Base-by-base conservation (phyloP, 257 asterid genomes). In the Linderniella brevidens region DNA sequence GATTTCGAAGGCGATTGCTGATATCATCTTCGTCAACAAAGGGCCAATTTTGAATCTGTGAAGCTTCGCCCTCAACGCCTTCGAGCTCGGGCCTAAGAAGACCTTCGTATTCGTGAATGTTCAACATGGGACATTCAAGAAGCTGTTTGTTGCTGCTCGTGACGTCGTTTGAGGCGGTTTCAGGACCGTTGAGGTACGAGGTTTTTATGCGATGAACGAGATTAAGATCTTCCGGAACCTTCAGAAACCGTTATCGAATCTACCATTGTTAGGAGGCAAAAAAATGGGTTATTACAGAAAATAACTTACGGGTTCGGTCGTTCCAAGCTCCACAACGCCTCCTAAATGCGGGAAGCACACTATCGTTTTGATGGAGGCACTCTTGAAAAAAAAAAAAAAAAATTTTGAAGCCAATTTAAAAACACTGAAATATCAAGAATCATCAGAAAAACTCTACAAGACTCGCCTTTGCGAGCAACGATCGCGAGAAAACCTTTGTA, bases 401-500 rank as follows among this genome's bases (percentile, higher is more conserved):
- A 16, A 19, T n/a, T n/a, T n/a, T n/a, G n/a, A n/a, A n/a, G n/a
- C n/a, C n/a, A n/a, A n/a, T n/a, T 1, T 1, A 5, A 6, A 17
- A 29, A 11, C 13, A 11, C 8, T 14, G 18, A 46, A 17, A 46
- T 1, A 9, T 11, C 32, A 16, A 5, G 4, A 35, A 11, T 17
- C 51, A n/a, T n/a, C n/a, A n/a, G 11, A 6, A 4, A 44, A 10
- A 44, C 49, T 1, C 10, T 13, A 13, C 6, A 15, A 16, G 13
- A 68, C 87, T 74, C 74, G 65, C 98, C 93, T 84, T 88, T 6
- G 98, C 95, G 11, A 88, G 93, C 67, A 88, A 68, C 16, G 95
- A 68, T 17, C 98, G 93, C 32, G 78, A 54, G 69, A 84, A 88
- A 1, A 67, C 58, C 72, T 71, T 80, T 58, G 85, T 78, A 63